These are phyloP conservation scores for Trametes sanguinea DNA, from an alignment of 768 basidiomycete species.

Conservation along the genomic window DNA sequence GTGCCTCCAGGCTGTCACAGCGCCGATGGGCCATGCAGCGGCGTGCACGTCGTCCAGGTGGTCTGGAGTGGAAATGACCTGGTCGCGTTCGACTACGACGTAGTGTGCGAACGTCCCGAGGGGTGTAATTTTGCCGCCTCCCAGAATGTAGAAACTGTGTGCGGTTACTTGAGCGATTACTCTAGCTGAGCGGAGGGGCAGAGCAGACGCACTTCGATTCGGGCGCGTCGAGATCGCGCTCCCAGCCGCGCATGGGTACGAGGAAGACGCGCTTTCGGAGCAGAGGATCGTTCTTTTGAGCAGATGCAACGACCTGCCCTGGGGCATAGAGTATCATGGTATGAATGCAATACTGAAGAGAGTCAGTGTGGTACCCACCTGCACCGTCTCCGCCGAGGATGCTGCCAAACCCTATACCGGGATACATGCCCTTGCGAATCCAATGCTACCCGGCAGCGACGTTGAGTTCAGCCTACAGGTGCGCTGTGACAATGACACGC, in stretches of 20 bases:
- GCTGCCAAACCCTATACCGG: conserved; percentile 57
- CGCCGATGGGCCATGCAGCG: conserved; percentile 78
- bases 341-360: not conserved
- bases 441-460: conserved; percentile 53
- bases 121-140: conserved; percentile 52
- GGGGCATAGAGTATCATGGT: too few relatives aligned
- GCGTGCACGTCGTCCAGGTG: conserved; percentile 69
- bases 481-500: not conserved
- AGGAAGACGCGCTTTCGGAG: conserved; percentile 71
- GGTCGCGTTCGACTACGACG: conserved; percentile 68
- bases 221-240: conserved; percentile 60
- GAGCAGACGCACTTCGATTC: conserved; percentile 53
- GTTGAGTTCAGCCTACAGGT: not conserved
- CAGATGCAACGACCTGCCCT: conserved; percentile 68
- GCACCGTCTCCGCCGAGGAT: conserved; percentile 75
- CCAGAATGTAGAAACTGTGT: conserved; percentile 64
- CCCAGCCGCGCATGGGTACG: conserved; percentile 79
- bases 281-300: conserved; percentile 54
- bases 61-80: conserved; percentile 63
- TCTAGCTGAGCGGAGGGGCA: not conserved
- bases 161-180: not conserved
- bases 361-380: conserved; percentile 43
- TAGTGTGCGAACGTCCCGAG: conserved; percentile 80
- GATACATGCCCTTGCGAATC: conserved; percentile 71
- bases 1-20: conserved; percentile 84